phyloP scores from a whole-genome alignment of 1,284 basidiomycete species.

The Phylloboletellus chloephorus region DNA sequence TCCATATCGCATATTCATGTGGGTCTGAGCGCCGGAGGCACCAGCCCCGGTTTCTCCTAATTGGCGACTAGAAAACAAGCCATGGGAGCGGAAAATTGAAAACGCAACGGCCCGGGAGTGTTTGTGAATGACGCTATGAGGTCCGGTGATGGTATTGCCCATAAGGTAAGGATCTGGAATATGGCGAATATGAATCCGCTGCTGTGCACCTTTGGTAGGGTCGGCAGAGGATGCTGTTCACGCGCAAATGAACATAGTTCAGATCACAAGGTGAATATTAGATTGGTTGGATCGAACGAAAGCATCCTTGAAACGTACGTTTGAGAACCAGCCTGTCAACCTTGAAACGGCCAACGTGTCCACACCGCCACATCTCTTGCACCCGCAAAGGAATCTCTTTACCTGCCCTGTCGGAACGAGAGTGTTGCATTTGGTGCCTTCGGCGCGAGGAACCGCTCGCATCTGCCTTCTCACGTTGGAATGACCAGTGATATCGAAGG shows the following conservation, averaged over 20 bases:
- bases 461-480: constrained; percentile 51
- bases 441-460: constrained; percentile 15
- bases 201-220: constrained; percentile 54
- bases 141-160: constrained; percentile 45
- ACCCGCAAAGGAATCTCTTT: constrained; percentile 43
- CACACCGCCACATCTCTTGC: constrained; percentile 65
- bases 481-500: constrained; percentile 55
- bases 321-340: constrained; percentile 47
- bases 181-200: constrained; percentile 59
- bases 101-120: constrained; percentile 73
- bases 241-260: not conserved
- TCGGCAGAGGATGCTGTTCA: constrained; percentile 37
- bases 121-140: constrained; percentile 66
- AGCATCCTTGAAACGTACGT: constrained; percentile 35
- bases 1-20: constrained; percentile 40
- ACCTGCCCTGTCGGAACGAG: constrained; percentile 22
- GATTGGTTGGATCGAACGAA: not conserved
- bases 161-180: constrained; percentile 42
- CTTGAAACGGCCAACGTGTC: constrained; percentile 59
- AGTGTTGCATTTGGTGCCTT: constrained; percentile 14
- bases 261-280: not conserved
- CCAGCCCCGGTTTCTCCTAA: constrained; percentile 4
- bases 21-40: constrained; percentile 21
- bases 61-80: constrained; percentile 29
- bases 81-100: constrained; percentile 65